Evolutionary conservation across 805 yeast species (phyloP).

Genomic region (Candida boleticola): DNA sequence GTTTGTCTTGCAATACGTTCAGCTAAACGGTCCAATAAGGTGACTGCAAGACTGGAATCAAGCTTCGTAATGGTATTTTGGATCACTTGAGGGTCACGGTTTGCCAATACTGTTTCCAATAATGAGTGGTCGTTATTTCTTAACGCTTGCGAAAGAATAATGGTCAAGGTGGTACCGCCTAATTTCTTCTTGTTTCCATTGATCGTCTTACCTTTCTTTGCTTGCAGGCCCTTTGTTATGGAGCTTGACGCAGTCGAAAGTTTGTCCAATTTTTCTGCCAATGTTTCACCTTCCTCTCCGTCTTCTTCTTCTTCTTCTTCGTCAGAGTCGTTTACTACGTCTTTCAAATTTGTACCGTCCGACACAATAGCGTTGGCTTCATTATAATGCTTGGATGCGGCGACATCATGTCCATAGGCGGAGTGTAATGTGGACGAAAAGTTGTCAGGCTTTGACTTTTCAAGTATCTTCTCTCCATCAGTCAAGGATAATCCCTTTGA

Average conservation of each 20-base stretch:
- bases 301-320: conserved; percentile 39
- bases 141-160: conserved; percentile 84
- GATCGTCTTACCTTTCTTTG: conserved; percentile 22
- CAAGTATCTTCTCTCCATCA: conserved; percentile 20
- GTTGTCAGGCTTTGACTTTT: conserved; percentile 37
- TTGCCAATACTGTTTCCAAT: conserved; percentile 75
- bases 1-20: conserved; percentile 53
- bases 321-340: conserved; percentile 49
- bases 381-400: conserved; percentile 53
- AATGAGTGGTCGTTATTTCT: conserved; percentile 82
- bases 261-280: conserved; percentile 55
- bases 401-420: conserved; percentile 48
- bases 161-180: conserved; percentile 74
- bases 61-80: conserved; percentile 49
- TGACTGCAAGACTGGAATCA: conserved; percentile 48
- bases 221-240: conserved; percentile 10
- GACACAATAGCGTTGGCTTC: conserved; percentile 62
- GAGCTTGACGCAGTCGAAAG: conserved; percentile 14
- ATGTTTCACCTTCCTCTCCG: conserved; percentile 31
- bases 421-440: conserved; percentile 41
- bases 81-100: conserved; percentile 49
- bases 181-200: conserved; percentile 38
- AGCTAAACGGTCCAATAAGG: conserved; percentile 50
- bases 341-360: conserved; percentile 61
- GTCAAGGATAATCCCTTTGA: conserved; percentile 21